Evolutionary conservation across 345 rosid genomes (phyloP).

Genomic region (Passiflora organensis): DNA sequence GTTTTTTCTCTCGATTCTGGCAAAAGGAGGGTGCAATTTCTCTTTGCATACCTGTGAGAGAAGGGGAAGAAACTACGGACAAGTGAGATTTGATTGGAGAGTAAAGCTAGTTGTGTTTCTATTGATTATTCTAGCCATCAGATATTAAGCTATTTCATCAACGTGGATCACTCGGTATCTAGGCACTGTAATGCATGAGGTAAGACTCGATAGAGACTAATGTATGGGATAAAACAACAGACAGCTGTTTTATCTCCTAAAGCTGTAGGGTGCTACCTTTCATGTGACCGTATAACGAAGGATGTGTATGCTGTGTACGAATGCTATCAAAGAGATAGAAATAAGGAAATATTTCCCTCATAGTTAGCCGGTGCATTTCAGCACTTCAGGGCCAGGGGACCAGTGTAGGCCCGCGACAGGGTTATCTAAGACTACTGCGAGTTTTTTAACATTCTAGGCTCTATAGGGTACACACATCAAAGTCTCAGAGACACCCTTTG

Average conservation of each 20-base stretch:
- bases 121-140: too few species aligned
- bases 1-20: too few species aligned
- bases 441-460: not conserved
- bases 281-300: constrained; percentile 12
- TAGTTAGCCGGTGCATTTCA: not conserved
- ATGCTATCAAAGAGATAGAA: not conserved
- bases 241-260: constrained; percentile 5
- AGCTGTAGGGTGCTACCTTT: constrained; percentile 12
- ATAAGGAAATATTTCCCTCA: constrained; percentile 1
- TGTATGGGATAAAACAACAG: not conserved
- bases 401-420: not conserved
- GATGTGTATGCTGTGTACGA: not conserved
- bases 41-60: too few species aligned
- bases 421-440: not conserved
- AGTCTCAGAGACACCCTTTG: not conserved
- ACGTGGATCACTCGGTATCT: not conserved
- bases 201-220: not conserved
- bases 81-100: too few species aligned
- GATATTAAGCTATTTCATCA: not conserved
- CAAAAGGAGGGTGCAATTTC: too few species aligned
- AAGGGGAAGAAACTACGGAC: too few species aligned
- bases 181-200: not conserved
- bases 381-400: constrained; percentile 5
- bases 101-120: too few species aligned
- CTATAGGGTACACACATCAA: not conserved